Conservation (phyloP, 1,284 basidiomycete genomes). For the Leccinum solheimii region DNA sequence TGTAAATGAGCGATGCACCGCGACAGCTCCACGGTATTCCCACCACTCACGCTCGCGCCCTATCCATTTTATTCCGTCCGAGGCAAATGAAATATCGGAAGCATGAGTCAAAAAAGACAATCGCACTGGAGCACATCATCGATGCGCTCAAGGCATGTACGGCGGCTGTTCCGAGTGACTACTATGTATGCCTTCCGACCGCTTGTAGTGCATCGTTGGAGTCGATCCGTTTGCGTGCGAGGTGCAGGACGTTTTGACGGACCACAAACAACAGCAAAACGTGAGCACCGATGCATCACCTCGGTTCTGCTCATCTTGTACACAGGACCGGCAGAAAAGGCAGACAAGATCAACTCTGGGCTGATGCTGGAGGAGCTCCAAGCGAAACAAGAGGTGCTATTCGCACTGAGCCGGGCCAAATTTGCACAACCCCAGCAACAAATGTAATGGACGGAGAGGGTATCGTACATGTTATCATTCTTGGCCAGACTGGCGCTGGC, state of each 20-base stretch:
- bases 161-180: constrained; percentile 1
- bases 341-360: constrained; percentile 87
- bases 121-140: constrained; percentile 97
- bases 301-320: constrained; percentile 1
- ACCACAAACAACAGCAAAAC: constrained; percentile 95
- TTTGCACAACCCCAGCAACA: constrained; percentile 50
- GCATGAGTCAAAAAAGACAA: constrained; percentile 97
- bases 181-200: constrained; percentile 9
- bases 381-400: constrained; percentile 86
- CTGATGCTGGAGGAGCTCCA: constrained; percentile 90
- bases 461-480: constrained; percentile 36
- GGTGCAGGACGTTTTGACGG: constrained; percentile 89
- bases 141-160: constrained; percentile 81
- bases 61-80: constrained; percentile 92
- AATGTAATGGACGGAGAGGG: constrained; percentile 5
- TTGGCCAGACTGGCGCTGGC: constrained; percentile 36
- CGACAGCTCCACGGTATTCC: constrained; percentile 6
- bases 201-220: constrained; percentile 69
- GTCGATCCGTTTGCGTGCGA: constrained; percentile 89
- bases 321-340: constrained; percentile 71
- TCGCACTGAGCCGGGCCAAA: constrained; percentile 83
- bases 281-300: constrained; percentile 42
- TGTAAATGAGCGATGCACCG: constrained; percentile 72
- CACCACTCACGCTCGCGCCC: constrained; percentile 16
- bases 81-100: constrained; percentile 98